Conservation (phyloP, 352 stramenopile genomes). For the Achlya hypogyna region DNA sequence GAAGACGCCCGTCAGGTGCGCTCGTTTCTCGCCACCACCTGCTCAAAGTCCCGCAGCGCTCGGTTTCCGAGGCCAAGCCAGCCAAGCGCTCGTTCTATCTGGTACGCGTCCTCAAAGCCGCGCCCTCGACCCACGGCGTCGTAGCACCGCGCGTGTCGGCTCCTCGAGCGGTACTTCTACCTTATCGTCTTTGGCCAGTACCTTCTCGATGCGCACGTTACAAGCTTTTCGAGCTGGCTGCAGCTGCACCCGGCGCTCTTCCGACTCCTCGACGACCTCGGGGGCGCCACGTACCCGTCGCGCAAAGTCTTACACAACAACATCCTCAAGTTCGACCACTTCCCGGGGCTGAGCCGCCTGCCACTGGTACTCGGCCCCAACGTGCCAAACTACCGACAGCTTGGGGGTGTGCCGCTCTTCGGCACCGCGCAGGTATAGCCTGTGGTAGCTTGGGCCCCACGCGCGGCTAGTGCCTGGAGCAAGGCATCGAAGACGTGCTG, state of each 20-base stretch:
- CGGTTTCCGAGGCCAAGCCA: conserved; percentile 62
- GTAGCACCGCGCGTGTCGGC: conserved; percentile 75
- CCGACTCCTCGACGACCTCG: conserved; percentile 62
- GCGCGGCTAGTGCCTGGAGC: conserved; percentile 37
- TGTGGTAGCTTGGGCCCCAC: conserved; percentile 23
- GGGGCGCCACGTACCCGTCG: conserved; percentile 70
- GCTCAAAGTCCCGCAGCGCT: conserved; percentile 20
- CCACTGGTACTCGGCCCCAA: conserved; percentile 52
- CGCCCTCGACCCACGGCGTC: neutral
- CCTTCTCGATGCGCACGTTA: conserved; percentile 32
- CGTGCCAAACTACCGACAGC: conserved; percentile 80
- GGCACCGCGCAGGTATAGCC: conserved; percentile 45
- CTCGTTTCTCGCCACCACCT: neutral
- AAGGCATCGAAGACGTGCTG: conserved; percentile 61
- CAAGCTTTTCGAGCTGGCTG: conserved; percentile 69
- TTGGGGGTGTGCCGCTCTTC: conserved; percentile 76
- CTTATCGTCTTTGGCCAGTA: conserved; percentile 82
- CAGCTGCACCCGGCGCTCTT: conserved; percentile 65
- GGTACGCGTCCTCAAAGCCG: too few relatives aligned
- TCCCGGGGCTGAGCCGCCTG: conserved; percentile 67
- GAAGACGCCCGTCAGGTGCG: conserved; percentile 60
- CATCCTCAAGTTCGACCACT: conserved; percentile 86
- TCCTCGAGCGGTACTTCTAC: conserved; percentile 83
- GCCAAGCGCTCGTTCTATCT: conserved; percentile 72
- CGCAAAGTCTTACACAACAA: conserved; percentile 71